Percentiles rank a stretch among this genome's conserved stretches.
Conservation (phyloP, 208 protist species). For the Porcisia hertigi region DNA sequence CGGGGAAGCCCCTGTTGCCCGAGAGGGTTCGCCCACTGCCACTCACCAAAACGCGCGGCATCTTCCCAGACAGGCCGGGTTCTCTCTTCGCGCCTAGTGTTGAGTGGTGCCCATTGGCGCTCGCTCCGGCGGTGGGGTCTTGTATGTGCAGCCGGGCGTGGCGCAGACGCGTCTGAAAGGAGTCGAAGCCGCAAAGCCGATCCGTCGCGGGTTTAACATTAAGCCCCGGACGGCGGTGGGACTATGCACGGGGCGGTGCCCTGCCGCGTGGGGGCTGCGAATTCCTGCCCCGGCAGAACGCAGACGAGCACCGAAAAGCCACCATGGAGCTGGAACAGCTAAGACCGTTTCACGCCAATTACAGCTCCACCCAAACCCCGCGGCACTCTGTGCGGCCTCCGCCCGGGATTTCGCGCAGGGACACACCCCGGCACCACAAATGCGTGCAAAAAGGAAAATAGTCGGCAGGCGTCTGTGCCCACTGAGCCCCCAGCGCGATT, state of each 20-base stretch:
- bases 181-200: too few relatives aligned
- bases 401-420: not conserved
- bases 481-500: not conserved
- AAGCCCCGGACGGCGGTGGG: too few relatives aligned
- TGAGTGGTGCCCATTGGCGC: too few relatives aligned
- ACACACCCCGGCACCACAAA: not conserved
- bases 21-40: too few relatives aligned
- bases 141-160: not conserved
- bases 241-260: too few relatives aligned
- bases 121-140: not conserved
- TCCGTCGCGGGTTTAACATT: too few relatives aligned
- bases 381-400: not conserved
- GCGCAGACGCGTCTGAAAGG: too few relatives aligned
- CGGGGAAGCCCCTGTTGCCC: too few relatives aligned
- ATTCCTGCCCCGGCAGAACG: not conserved
- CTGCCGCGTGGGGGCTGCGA: not conserved
- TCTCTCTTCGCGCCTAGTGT: too few relatives aligned
- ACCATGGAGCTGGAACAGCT: not conserved
- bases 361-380: not conserved
- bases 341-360: not conserved
- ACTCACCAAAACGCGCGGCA: too few relatives aligned
- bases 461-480: not conserved
- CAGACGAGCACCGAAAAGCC: not conserved
- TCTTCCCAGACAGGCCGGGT: too few relatives aligned
- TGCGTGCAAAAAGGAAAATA: not conserved